phyloP scores from a whole-genome alignment of 257 asterid genomes.

The Solanum appendiculatum region DNA sequence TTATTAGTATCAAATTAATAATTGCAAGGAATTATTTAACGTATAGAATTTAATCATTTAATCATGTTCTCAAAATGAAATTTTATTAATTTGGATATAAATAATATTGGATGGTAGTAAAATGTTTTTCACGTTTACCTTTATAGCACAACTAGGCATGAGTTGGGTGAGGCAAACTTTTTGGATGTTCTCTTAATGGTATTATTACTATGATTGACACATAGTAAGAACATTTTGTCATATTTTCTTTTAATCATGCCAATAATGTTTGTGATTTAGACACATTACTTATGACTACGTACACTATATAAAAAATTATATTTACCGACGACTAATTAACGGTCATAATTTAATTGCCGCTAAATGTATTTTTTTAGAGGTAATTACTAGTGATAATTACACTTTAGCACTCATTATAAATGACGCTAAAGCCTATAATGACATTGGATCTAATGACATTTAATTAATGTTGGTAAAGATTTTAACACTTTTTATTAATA shows the following conservation, averaged over 20 bases:
- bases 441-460: too few species aligned
- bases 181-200: background rate
- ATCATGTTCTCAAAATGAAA: background rate
- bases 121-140: background rate
- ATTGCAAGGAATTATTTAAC: background rate
- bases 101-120: background rate
- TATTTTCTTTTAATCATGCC: background rate
- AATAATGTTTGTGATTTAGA: background rate
- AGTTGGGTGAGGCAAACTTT: background rate
- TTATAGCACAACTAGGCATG: background rate
- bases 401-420: too few species aligned
- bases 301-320: too few species aligned
- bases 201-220: too few species aligned
- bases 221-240: background rate
- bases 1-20: background rate
- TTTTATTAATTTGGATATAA: background rate
- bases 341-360: too few species aligned
- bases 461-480: too few species aligned
- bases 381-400: too few species aligned
- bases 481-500: too few species aligned
- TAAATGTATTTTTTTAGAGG: too few species aligned
- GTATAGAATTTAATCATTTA: background rate
- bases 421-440: too few species aligned
- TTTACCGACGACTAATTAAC: too few species aligned
- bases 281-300: background rate